Evolutionary conservation across 2,329 filamentous ascomycete species (phyloP), one percentile per base, ranked within the genome.

Genomic region (Zymoseptoria passerinii): DNA sequence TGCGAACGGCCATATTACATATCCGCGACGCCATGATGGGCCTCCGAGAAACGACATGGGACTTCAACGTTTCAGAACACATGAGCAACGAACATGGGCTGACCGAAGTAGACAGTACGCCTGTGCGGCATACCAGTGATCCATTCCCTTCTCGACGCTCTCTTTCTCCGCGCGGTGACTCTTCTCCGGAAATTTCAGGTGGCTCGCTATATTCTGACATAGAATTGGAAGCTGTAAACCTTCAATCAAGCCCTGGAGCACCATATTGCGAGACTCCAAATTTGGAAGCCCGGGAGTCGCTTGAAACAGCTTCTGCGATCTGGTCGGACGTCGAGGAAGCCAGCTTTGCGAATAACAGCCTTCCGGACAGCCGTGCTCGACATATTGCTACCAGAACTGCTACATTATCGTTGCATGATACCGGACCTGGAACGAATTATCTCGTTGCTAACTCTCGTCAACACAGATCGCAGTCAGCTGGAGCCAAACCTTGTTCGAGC

Each of bases 221-320:
- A 58, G 50, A 50, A 50, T 40, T 50, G 48, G 40, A 53, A 50
- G 53, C 59, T 27, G 56, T 53, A 50, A 53, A 58, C 28, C 40
- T 61, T 19, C 59, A 58, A 40, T 23, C 52, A 48, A 28, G 48
- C n/a, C 53, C 56, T 49, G 56, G 56, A 28, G 27, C 44, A 23
- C 44, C 50, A 27, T 50, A 61, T 13, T 28, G 27, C n/a, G 29
- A 40, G 13, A 29, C 4, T 44, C 52, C 28, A 29, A 28, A 44
- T 53, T 28, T 53, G 23, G n/a, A 35, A 53, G 28, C n/a, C 40
- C 52, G 20, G 13, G 52, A 20, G n/a, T 28, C 40, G 52, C 35
- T 44, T 16, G 35, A 44, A 44, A 44, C 35, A 44, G 13, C 35
- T 13, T 44, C 35, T 6, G 35, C 35, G 4, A 44, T 44, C 35